These are phyloP conservation scores for Stachybotrys elegans DNA, from an alignment of 2,329 filamentous ascomycete species.

Conservation along the genomic window DNA sequence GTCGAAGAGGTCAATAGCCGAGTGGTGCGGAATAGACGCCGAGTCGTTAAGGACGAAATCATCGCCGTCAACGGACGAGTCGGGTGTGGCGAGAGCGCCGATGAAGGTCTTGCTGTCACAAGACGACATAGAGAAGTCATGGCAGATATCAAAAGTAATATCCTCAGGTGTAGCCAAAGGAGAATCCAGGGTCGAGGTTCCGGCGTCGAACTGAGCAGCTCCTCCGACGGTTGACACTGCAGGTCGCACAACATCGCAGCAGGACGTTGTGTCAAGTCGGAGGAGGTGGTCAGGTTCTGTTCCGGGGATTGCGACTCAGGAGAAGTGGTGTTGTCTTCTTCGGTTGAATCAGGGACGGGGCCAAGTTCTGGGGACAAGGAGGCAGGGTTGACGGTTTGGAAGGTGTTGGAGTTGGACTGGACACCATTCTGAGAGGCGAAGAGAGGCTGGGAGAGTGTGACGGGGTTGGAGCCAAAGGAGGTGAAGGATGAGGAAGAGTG, in stretches of 20 bases:
- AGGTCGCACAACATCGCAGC: conserved; percentile 99
- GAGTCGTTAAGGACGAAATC: conserved; percentile 58
- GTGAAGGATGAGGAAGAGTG: conserved; percentile 37
- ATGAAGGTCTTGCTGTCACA: too few relatives aligned
- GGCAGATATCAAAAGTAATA: too few relatives aligned
- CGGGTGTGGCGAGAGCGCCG: conserved; percentile 69
- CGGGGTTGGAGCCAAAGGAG: conserved; percentile 37
- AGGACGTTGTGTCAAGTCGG: conserved; percentile 99
- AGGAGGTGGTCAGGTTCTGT: conserved; percentile 41
- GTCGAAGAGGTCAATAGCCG: conserved; percentile 42
- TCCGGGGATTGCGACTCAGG: conserved; percentile 17
- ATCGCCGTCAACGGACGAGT: conserved; percentile 63
- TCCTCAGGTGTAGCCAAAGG: conserved; percentile 52
- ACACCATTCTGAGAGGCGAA: conserved; percentile 43
- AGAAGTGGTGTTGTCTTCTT: conserved; percentile 14
- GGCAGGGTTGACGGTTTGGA: conserved; percentile 54
- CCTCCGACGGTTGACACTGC: conserved; percentile 98
- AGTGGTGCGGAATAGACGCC: conserved; percentile 36
- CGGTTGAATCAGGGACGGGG: conserved; percentile 41
- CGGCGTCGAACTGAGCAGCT: too few relatives aligned
- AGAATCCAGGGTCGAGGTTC: too few relatives aligned
- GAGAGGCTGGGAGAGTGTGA: conserved; percentile 55
- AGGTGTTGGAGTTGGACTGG: conserved; percentile 21
- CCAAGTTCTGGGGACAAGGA: conserved; percentile 54
- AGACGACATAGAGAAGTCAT: too few relatives aligned